These are phyloP conservation scores for Crotalaria pallida DNA, from an alignment of 306 rosid species.

Conservation along the genomic window DNA sequence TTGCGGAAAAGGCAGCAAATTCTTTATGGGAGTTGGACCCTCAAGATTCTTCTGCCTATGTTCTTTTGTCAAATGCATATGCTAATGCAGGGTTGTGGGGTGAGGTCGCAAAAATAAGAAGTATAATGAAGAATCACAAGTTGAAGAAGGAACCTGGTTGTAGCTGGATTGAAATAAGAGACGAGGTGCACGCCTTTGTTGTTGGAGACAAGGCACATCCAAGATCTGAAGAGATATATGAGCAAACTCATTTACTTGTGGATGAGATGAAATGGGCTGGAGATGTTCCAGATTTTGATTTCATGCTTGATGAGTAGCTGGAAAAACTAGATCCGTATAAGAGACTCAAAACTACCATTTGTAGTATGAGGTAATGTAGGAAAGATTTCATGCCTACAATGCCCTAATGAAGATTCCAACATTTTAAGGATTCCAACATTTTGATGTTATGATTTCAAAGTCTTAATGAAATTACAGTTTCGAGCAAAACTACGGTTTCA, in stretches of 20 bases:
- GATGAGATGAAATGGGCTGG: conserved; percentile 65
- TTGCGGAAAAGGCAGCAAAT: conserved; percentile 65
- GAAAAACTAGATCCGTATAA: conserved; percentile 37
- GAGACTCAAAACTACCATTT: neutral
- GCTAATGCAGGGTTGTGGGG: conserved; percentile 76
- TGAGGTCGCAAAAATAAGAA: conserved; percentile 62
- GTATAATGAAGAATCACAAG: conserved; percentile 51
- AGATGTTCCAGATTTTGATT: conserved; percentile 34
- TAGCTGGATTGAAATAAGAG: conserved; percentile 90
- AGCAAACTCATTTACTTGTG: conserved; percentile 48
- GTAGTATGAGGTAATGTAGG: conserved; percentile 14
- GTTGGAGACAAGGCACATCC: conserved; percentile 91
- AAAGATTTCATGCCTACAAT: neutral
- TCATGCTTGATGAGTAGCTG: conserved; percentile 37
- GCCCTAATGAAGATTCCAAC: neutral
- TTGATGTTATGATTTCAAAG: no score
- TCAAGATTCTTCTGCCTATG: conserved; percentile 70
- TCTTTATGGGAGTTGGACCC: conserved; percentile 58
- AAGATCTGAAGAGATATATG: conserved; percentile 54
- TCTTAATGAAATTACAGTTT: neutral
- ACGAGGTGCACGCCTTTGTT: conserved; percentile 68
- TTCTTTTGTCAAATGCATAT: conserved; percentile 65
- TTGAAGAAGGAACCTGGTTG: conserved; percentile 90
- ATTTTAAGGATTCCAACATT: neutral
- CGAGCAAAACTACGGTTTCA: neutral